Evolutionary conservation across 352 stramenopile species (phyloP), one percentile per base, ranked within the genome.

Genomic region (Phytophthora pistaciae): DNA sequence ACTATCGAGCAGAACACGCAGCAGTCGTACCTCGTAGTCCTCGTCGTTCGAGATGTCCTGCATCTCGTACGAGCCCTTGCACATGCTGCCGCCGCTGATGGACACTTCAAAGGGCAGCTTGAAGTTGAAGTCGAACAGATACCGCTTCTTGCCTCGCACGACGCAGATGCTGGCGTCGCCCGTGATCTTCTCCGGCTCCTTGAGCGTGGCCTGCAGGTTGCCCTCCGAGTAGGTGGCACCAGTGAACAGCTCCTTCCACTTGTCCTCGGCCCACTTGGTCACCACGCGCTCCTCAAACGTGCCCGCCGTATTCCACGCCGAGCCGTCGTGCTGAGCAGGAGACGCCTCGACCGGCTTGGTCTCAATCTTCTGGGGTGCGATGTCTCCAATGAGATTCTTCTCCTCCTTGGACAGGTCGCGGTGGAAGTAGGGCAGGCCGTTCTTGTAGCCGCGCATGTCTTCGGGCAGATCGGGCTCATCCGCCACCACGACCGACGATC

Each of bases 311-410:
- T 98, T 98, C 93, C 94, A 98, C 7, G 88, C 93, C 23, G 91
- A 97, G 5, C 88, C 91, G 56, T 92, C 84, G 72, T 93, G 87
- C n/a, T 63, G 70, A 20, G 71, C 60, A 1, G 81, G 42, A 11
- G 70, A 53, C 21, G 65, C 77, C 52, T 58, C 46, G 0, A 78
- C 75, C 0, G 77, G 78, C 14, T 82, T 78, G 1, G 74, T 58
- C 56, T 91, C 83, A 38, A 95, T 90, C 72, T 95, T 94, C 78
- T 97, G 90, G 0, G 90, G 91, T 36, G 88, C 87, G 68, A 96
- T 98, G 78, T 99, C 99, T 61, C 98, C 97, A 64, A 98, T 98
- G 75, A 99, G 93, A 49, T 78, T 85, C 74, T 98, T 98, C 40
- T 97, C 95, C 65, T 99, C 90, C 72, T 98, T 96, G 10, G 92